Evolutionary conservation across 495 filamentous ascomycete genomes (phyloP), one percentile per base, ranked within the genome.

Genomic region (Lasiosphaeria miniovina): DNA sequence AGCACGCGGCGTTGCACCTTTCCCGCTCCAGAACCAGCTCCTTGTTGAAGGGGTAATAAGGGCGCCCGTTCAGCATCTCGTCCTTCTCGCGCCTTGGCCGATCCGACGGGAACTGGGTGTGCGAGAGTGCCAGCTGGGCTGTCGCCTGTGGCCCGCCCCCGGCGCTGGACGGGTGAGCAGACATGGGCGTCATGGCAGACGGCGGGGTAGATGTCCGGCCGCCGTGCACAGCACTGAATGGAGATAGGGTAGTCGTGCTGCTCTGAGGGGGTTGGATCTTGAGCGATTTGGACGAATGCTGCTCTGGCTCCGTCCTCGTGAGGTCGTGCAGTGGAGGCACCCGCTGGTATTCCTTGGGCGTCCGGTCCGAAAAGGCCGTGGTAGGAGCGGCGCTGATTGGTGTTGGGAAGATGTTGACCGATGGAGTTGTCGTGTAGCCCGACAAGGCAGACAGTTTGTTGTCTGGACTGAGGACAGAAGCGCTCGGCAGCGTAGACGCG

Each of bases 11-110:
- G 64, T 87, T 91, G 76, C 94, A 98, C 61, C 86, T 78, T 66
- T 96, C 89, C 31, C 95, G 87, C 63, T 98, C 94, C 50, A 92
- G 82, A 4, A 91, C 82, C 7, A 98, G 82, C 61, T 90, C 86
- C 48, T 85, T 80, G 67, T 89, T 86, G 61, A 86, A 90, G 1
- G 90, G 90, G 52, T 85, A 85, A 69, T 93, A 98, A 9, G 85
- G 80, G 33, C 91, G 80, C n/a, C 91, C 90, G 46, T 78, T 80
- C 4, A 96, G 79, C 94, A 98, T 98, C 73, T 96, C 94, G 51
- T 96, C 91, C 71, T 94, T 96, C 70, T 97, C 90, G 0, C 87
- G 88, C 36, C 83, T 73, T 59, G 62, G 71, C 62, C 75, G 70
- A 31, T 71, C 68, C 10, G 75, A 63, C 41, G 80, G 69, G 59